A percentile compares a stretch with the other conserved stretches of the same genome.
These are phyloP conservation scores for Corrigiola litoralis DNA, from an alignment of 179 eudicot species.

Conservation along the genomic window DNA sequence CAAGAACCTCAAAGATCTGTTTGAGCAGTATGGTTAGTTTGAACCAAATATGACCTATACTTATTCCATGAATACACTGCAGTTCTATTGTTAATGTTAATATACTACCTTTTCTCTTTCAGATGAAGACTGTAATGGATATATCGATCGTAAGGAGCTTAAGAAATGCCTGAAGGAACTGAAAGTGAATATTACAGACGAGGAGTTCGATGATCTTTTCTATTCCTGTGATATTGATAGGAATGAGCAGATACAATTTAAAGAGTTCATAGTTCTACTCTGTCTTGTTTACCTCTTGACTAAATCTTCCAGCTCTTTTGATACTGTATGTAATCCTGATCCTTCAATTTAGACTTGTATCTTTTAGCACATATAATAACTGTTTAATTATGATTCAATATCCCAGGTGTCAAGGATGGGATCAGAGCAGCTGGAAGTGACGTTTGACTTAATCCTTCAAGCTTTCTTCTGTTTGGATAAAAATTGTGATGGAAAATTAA, in stretches of 20 bases:
- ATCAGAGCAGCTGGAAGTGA: constrained; percentile 43
- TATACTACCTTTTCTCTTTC: background rate
- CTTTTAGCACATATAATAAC: background rate
- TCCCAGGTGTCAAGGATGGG: constrained; percentile 41
- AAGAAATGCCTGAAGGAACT: constrained; percentile 46
- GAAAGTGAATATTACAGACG: constrained; percentile 34
- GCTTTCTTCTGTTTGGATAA: constrained; percentile 67
- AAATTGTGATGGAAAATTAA: constrained; percentile 65
- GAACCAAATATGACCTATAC: background rate
- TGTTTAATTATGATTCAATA: too few species aligned
- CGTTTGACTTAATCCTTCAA: constrained; percentile 53
- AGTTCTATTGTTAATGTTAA: background rate
- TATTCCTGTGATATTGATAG: constrained; percentile 53
- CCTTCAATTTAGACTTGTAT: background rate
- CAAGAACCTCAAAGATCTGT: constrained; percentile 44
- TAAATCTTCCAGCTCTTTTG: constrained; percentile 35
- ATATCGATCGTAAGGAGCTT: constrained; percentile 51
- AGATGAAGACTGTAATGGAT: constrained; percentile 58
- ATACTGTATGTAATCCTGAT: constrained; percentile 19
- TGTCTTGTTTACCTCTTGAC: constrained; percentile 54
- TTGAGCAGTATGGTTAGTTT: constrained; percentile 54
- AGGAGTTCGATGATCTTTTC: constrained; percentile 60
- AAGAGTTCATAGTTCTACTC: constrained; percentile 62
- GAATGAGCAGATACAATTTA: constrained; percentile 51
- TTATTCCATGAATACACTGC: background rate